Evolutionary conservation across 2,329 filamentous ascomycete genomes (phyloP).

Genomic region (Lachnellula willkommii): DNA sequence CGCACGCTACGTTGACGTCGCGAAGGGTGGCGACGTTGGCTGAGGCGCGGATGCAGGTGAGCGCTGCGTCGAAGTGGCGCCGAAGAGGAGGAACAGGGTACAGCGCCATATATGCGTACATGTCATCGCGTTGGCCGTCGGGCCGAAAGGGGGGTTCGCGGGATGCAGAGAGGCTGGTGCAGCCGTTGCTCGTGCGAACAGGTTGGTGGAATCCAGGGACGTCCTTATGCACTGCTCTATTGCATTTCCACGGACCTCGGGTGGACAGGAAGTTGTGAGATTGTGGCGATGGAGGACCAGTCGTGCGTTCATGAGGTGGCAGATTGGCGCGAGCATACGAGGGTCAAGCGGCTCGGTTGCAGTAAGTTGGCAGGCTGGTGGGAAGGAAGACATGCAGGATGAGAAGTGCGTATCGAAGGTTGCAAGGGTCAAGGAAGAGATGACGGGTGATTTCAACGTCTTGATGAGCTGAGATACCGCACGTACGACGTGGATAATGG

Average conservation of each 20-base stretch:
- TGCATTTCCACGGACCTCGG: conserved; percentile 62
- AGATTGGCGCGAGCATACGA: conserved; percentile 66
- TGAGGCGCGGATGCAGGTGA: conserved; percentile 66
- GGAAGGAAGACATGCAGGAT: conserved; percentile 69
- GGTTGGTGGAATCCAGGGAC: conserved; percentile 70
- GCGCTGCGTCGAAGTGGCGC: conserved; percentile 65
- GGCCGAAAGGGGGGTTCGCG: conserved; percentile 31
- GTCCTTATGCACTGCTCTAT: conserved; percentile 71
- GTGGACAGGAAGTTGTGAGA: conserved; percentile 64
- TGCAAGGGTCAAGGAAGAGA: conserved; percentile 63
- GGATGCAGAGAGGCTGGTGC: conserved; percentile 30
- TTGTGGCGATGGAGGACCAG: conserved; percentile 86
- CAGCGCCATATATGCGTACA: conserved; percentile 86
- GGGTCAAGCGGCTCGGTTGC: conserved; percentile 66
- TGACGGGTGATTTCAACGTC: conserved; percentile 60
- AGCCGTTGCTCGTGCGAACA: conserved; percentile 63
- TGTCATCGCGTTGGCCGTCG: conserved; percentile 60
- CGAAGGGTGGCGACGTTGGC: conserved; percentile 65
- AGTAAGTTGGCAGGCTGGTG: conserved; percentile 63
- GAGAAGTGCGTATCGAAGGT: conserved; percentile 77
- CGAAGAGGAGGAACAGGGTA: conserved; percentile 71
- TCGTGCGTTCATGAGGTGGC: conserved; percentile 77
- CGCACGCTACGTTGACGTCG: conserved; percentile 71
- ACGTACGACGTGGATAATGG: conserved; percentile 75
- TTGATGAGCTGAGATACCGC: conserved; percentile 69